Evolutionary conservation across 2,329 filamentous ascomycete species (phyloP), one percentile per base, ranked within the genome.

Genomic region (Exophiala lecanii-corni): DNA sequence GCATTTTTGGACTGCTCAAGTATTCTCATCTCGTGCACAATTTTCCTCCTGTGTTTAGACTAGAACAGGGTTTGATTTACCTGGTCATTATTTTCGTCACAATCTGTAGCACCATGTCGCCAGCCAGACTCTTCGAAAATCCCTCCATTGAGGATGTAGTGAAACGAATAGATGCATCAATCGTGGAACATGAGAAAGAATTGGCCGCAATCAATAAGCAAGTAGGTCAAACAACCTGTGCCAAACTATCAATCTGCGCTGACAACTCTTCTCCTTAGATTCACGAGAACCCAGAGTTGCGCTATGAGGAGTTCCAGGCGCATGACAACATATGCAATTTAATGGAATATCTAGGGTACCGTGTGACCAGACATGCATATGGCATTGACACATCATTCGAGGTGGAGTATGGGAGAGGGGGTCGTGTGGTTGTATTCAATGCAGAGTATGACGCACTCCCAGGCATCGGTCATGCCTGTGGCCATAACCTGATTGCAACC

Each of bases 301-400:
- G 65, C 2, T 78, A 70, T 54, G 56, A 75, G 39, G 75, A 79
- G 50, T 59, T 68, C 55, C 65, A 64, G 13, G 75, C 76, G 6
- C 74, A 78, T 49, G 67, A 75, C 28, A 65, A 62, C 5, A 70
- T 79, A 35, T 67, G 67, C 12, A 50, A 59, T 3, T 65, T 71
- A 26, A 61, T 78, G 1, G 62, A 69, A 30, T 48, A 56, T 1
- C 64, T 68, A 3, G 74, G 71, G 0, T 74, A 72, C 51, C 45
- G 55, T 0, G 71, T 77, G 5, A 71, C 62, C 3, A 66, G 67
- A 1, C 67, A 73, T 39, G 70, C 74, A 0, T 75, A 74, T 51
- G 74, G 71, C 2, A 51, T 79, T 0, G 61, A 66, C 6, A 79
- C 76, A 0, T 65, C 73, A 1, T 79, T 79, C 49, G 68, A 70